Evolutionary conservation across 2,329 filamentous ascomycete species (phyloP).

Genomic region (Fusarium bactridioides): DNA sequence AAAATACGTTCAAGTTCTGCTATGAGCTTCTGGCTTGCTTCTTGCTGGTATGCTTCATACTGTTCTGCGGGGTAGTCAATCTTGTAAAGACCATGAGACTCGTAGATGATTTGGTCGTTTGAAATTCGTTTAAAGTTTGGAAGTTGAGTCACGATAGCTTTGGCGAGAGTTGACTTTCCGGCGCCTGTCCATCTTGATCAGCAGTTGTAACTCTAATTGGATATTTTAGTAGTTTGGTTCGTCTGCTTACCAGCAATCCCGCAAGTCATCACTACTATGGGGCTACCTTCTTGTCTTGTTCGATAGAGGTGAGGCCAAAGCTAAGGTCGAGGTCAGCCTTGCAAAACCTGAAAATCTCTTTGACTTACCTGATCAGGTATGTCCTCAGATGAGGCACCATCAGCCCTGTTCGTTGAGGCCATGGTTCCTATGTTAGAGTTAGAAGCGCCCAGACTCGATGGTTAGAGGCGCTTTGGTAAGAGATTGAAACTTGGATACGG

Average conservation of each 20-base stretch:
- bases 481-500: not conserved
- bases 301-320: not conserved
- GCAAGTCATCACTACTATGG: not conserved
- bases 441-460: not conserved
- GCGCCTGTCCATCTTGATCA: not conserved
- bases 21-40: not conserved
- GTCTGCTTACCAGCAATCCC: not conserved
- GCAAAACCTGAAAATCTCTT: rapidly evolving
- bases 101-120: not conserved
- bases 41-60: not conserved
- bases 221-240: not conserved
- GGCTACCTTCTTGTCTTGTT: not conserved
- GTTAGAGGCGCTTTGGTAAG: no score
- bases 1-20: slow-evolving; percentile 13
- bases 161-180: slow-evolving; percentile 5
- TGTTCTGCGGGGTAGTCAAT: not conserved
- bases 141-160: not conserved
- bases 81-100: not conserved
- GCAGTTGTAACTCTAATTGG: no score
- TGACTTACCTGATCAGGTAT: not conserved
- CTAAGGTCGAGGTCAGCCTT: not conserved
- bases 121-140: not conserved
- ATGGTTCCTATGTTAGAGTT: not conserved
- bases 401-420: not conserved
- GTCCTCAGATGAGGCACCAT: not conserved